A percentile compares a stretch with the other conserved stretches of the same genome.
These are phyloP conservation scores for Pelargonium myrrhifolium DNA, from an alignment of 441 rosid species.

Conservation along the genomic window DNA sequence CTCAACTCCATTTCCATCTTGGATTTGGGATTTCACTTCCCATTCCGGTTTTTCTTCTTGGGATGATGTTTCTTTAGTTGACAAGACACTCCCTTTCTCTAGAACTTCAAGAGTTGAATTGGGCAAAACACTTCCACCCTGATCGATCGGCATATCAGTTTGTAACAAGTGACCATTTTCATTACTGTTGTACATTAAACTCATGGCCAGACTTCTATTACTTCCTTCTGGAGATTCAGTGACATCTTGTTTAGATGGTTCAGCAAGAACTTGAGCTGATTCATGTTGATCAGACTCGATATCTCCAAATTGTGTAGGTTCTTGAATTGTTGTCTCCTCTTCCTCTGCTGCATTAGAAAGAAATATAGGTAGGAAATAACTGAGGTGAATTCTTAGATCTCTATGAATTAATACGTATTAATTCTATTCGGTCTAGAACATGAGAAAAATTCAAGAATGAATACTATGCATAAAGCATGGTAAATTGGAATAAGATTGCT, in stretches of 20 bases:
- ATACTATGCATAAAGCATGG: background rate
- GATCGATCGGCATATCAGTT: background rate
- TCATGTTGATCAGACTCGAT: slow-evolving; percentile 19
- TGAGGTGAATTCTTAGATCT: background rate
- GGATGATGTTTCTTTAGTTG: slow-evolving; percentile 10
- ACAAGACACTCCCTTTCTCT: slow-evolving; percentile 2
- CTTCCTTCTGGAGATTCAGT: background rate
- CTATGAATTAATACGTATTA: background rate
- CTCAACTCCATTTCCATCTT: slow-evolving; percentile 16
- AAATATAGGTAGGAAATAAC: slow-evolving; percentile 10
- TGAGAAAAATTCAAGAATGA: background rate
- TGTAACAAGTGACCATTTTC: slow-evolving; percentile 20
- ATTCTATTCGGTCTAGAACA: background rate
- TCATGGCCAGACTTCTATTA: slow-evolving; percentile 17
- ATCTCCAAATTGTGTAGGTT: slow-evolving; percentile 17
- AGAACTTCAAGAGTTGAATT: slow-evolving; percentile 9
- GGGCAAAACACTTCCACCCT: slow-evolving; percentile 18
- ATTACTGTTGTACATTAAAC: slow-evolving; percentile 11
- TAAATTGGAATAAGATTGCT: background rate
- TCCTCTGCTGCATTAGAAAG: slow-evolving; percentile 21
- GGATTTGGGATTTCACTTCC: slow-evolving; percentile 15
- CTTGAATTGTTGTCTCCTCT: slow-evolving; percentile 11
- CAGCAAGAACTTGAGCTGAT: slow-evolving; percentile 1
- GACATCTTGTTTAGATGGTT: slow-evolving; percentile 5
- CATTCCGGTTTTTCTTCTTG: slow-evolving; percentile 10